Conservation (phyloP, 2,329 filamentous ascomycete species). For the Stemphylium vesicarium region DNA sequence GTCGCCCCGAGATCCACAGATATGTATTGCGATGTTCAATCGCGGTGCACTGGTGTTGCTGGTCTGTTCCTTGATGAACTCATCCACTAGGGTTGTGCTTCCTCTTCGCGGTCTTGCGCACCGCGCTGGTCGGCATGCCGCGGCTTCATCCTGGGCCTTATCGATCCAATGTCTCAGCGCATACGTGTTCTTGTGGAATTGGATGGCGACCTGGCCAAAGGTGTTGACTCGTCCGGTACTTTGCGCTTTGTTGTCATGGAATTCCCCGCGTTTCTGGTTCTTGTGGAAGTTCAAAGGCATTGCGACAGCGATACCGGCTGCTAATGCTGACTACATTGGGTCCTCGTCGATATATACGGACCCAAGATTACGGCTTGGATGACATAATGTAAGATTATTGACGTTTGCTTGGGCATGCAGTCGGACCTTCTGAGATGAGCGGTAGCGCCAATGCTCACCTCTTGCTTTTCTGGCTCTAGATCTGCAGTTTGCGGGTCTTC, state of each 20-base stretch:
- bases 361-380: too few species aligned
- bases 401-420: too few species aligned
- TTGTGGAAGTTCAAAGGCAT: not conserved
- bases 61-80: not conserved
- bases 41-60: slow-evolving; percentile 9
- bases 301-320: not conserved
- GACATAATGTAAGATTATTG: too few species aligned
- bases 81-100: not conserved
- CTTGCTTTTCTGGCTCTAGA: too few species aligned
- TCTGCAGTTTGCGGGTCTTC: too few species aligned
- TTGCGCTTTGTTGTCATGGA: not conserved
- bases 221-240: slow-evolving; percentile 16
- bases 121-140: too few species aligned
- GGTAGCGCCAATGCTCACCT: too few species aligned
- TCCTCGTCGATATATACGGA: too few species aligned
- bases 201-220: slow-evolving; percentile 24
- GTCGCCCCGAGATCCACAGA: slow-evolving; percentile 61
- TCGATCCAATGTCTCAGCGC: slow-evolving; percentile 25
- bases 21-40: slow-evolving; percentile 63
- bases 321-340: too few species aligned
- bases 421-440: too few species aligned
- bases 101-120: not conserved
- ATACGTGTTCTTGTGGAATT: slow-evolving; percentile 25
- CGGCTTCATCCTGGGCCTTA: slow-evolving; percentile 8
- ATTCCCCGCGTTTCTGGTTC: not conserved